Conservation (phyloP, 768 basidiomycete species). For the Mycena rebaudengoi region DNA sequence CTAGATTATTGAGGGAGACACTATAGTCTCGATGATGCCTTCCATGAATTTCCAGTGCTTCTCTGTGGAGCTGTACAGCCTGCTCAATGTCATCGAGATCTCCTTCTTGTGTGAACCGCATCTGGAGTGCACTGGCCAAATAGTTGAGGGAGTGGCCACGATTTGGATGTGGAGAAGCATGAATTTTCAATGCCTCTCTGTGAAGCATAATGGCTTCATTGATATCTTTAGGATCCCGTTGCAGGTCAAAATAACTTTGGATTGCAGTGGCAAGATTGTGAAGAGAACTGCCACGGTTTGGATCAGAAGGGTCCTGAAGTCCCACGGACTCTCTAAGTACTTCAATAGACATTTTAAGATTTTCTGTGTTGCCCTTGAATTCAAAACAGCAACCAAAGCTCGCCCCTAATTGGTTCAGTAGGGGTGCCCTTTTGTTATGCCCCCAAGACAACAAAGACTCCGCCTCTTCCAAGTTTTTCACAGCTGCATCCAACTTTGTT, state of each 20-base stretch:
- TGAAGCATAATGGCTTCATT: too few relatives aligned
- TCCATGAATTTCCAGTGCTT: neutral
- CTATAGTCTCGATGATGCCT: neutral
- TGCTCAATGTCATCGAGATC: neutral
- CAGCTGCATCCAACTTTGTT: neutral
- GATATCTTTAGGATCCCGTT: neutral
- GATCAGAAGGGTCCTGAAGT: neutral
- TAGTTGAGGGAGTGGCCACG: slow-evolving; percentile 8
- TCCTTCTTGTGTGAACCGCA: neutral
- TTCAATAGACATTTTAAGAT: neutral
- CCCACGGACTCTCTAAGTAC: neutral
- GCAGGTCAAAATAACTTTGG: neutral
- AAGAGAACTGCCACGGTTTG: neutral
- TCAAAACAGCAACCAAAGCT: neutral
- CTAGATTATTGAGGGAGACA: neutral
- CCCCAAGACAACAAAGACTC: neutral
- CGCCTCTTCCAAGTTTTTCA: neutral
- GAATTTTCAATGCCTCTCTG: too few relatives aligned
- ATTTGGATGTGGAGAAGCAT: slow-evolving; percentile 11
- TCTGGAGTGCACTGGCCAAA: slow-evolving; percentile 9
- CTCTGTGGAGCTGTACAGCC: neutral
- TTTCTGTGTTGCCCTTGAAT: neutral
- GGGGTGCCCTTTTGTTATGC: neutral
- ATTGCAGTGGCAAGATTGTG: neutral
- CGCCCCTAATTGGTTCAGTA: neutral